These are phyloP conservation scores for Kwoniella shandongensis DNA, from an alignment of 768 basidiomycete species.

Conservation along the genomic window DNA sequence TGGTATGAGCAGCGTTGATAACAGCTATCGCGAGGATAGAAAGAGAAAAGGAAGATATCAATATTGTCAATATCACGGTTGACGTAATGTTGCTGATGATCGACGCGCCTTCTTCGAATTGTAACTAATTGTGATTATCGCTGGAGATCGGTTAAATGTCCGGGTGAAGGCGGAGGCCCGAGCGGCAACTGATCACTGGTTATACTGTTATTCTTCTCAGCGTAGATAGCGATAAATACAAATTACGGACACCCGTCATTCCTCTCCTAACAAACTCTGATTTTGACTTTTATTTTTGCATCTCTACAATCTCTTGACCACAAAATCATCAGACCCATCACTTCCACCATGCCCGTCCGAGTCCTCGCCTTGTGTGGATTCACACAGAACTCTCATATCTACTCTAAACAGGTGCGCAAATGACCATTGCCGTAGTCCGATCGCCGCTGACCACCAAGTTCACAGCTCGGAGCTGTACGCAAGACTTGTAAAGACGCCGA, in stretches of 20 bases:
- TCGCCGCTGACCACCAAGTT: not conserved
- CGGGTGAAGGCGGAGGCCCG: too few species aligned
- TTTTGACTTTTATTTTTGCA: too few species aligned
- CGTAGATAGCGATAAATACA: slow-evolving; percentile 1
- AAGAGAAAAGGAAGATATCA: too few species aligned
- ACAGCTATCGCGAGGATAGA: too few species aligned
- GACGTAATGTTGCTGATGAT: not conserved
- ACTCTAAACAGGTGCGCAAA: slow-evolving; percentile 41
- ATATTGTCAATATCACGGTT: too few species aligned
- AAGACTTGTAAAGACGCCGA: slow-evolving; percentile 52
- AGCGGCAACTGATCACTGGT: too few species aligned
- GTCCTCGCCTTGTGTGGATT: slow-evolving; percentile 50
- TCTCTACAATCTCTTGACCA: not conserved
- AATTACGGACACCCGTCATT: too few species aligned
- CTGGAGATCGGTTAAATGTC: too few species aligned
- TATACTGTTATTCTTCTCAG: not conserved
- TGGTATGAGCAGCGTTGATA: too few species aligned
- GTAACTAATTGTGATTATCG: not conserved
- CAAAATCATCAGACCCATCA: too few species aligned
- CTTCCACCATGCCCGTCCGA: slow-evolving; percentile 14
- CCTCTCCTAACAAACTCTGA: not conserved
- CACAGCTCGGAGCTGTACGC: slow-evolving; percentile 46
- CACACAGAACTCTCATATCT: slow-evolving; percentile 50
- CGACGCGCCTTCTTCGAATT: slow-evolving; percentile 1
- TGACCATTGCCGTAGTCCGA: not conserved